Percentiles rank a stretch among this genome's conserved stretches.
phyloP scores from a whole-genome alignment of 1,139 yeast species.

The Meyerozyma carpophila region DNA sequence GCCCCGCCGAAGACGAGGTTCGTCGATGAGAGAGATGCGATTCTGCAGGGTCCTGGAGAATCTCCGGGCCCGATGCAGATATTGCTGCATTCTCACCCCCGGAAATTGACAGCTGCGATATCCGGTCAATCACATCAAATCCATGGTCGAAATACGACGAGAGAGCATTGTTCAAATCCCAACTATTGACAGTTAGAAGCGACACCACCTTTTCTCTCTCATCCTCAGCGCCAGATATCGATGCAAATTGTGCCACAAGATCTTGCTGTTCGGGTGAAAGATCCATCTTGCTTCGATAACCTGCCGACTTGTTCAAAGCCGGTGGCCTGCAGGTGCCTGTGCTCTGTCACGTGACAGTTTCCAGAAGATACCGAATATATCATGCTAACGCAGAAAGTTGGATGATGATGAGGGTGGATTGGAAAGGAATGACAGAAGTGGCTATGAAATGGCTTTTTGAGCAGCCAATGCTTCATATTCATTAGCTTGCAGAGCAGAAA shows the following conservation, averaged over 20 bases:
- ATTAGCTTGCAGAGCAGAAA: too few relatives aligned
- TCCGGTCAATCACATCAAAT: constrained; percentile 20
- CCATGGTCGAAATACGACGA: constrained; percentile 49
- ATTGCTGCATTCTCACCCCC: constrained; percentile 1
- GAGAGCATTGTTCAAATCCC: constrained; percentile 47
- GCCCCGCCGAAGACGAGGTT: constrained; percentile 3
- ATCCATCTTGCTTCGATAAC: background rate
- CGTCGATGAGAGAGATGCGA: constrained; percentile 5
- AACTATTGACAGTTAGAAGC: constrained; percentile 37
- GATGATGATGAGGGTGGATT: too few relatives aligned
- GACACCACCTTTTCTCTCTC: constrained; percentile 29
- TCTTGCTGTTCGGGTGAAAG: constrained; percentile 6
- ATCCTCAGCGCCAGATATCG: constrained; percentile 31
- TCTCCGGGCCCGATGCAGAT: constrained; percentile 10
- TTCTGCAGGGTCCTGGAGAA: constrained; percentile 10
- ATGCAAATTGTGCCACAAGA: constrained; percentile 35
- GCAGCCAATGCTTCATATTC: too few relatives aligned
- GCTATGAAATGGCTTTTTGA: too few relatives aligned
- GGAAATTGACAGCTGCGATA: constrained; percentile 1
- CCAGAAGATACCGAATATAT: too few relatives aligned
- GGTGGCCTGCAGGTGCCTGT: too few relatives aligned
- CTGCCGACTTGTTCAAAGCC: too few relatives aligned
- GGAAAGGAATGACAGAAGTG: too few relatives aligned
- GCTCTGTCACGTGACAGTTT: too few relatives aligned
- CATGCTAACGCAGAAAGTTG: too few relatives aligned